These are phyloP conservation scores for Solanum phureja DNA, from an alignment of 257 asterid genomes.

Conservation along the genomic window DNA sequence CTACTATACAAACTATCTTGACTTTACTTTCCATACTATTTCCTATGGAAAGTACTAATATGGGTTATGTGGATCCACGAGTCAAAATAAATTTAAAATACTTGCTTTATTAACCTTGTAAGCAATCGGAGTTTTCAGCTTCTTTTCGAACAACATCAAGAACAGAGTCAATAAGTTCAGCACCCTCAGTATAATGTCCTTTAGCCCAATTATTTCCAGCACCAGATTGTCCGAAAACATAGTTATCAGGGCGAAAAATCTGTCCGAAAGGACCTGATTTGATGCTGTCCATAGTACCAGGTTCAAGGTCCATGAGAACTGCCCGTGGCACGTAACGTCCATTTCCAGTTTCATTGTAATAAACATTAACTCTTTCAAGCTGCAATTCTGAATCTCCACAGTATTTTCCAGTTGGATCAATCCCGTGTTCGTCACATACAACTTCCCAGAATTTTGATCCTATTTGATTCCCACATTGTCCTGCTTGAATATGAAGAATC, in stretches of 20 bases:
- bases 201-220: constrained; percentile 28
- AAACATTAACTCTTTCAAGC: constrained; percentile 19
- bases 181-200: constrained; percentile 20
- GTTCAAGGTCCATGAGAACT: constrained; percentile 20
- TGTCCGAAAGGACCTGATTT: constrained; percentile 14
- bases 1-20: background rate
- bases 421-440: constrained; percentile 20
- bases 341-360: constrained; percentile 15
- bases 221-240: constrained; percentile 17
- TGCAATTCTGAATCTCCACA: constrained; percentile 9
- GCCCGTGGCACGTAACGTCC: constrained; percentile 20
- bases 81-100: background rate
- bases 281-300: constrained; percentile 21
- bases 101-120: background rate
- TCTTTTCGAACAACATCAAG: constrained; percentile 24
- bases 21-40: background rate
- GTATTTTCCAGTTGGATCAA: constrained; percentile 16
- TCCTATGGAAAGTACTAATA: too few species aligned
- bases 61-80: background rate
- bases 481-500: constrained; percentile 24
- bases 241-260: constrained; percentile 18
- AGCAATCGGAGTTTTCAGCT: constrained; percentile 19
- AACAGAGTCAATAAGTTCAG: constrained; percentile 20
- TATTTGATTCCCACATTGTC: constrained; percentile 25
- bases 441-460: constrained; percentile 25